Percentiles rank a stretch among this genome's conserved stretches.
Evolutionary conservation across 2,329 filamentous ascomycete genomes (phyloP).

Genomic region (Calonectria montana): DNA sequence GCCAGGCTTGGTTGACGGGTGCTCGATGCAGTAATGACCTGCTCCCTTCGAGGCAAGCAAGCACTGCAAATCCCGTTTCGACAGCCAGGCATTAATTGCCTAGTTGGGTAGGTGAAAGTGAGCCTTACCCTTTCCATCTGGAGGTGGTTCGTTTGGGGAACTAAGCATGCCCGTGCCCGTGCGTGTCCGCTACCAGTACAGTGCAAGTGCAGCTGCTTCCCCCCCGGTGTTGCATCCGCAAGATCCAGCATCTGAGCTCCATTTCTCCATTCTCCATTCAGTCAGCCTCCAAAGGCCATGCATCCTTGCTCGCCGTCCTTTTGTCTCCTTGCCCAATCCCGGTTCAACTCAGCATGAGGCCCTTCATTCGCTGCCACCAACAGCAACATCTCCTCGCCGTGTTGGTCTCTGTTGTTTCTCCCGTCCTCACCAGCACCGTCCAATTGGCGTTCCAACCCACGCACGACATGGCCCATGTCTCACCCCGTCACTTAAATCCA

Average conservation of each 20-base stretch:
- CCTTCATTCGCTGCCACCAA: conserved; percentile 10
- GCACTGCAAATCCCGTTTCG: conserved; percentile 2
- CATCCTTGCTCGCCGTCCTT: conserved; percentile 3
- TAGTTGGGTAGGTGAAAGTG: conserved; percentile 33
- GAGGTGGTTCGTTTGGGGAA: not conserved
- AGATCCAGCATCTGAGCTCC: not conserved
- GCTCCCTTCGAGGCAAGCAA: not conserved
- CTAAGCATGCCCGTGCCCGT: conserved; percentile 8
- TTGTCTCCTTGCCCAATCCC: not conserved
- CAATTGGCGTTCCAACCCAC: conserved; percentile 13
- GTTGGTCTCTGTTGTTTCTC: conserved; percentile 10
- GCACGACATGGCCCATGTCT: conserved; percentile 18
- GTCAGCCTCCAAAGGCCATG: not conserved
- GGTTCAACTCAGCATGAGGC: not conserved
- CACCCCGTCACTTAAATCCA: conserved; percentile 11
- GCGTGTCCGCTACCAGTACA: not conserved
- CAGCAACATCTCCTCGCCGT: not conserved
- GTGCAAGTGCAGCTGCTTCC: not conserved
- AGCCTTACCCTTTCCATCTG: conserved; percentile 21
- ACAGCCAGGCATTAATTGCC: conserved; percentile 26
- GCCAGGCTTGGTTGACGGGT: not conserved
- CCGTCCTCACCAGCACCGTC: conserved; percentile 3
- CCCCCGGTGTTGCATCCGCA: not conserved
- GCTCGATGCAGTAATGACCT: not conserved
- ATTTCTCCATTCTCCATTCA: not conserved